A percentile compares a stretch with the other conserved stretches of the same genome.
Conservation (phyloP, 495 filamentous ascomycete genomes). For the Hypomontagnella submonticulosa region DNA sequence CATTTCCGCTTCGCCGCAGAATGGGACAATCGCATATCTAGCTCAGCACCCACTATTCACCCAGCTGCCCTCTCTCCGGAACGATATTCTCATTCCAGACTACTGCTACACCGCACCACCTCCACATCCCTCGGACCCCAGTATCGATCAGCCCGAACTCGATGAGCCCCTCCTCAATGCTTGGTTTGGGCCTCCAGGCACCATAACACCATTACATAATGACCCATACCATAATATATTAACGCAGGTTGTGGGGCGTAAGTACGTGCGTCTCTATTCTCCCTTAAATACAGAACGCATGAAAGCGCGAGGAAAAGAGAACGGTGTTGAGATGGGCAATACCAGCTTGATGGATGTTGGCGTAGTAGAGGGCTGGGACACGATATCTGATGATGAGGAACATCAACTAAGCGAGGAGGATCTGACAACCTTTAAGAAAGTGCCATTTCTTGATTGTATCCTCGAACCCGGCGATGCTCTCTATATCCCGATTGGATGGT, state of each 20-base stretch:
- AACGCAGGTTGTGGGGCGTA: conserved; percentile 87
- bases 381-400: conserved; percentile 22
- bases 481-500: conserved; percentile 96
- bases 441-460: conserved; percentile 81
- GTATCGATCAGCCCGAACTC: conserved; percentile 60
- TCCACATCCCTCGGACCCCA: conserved; percentile 61
- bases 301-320: conserved; percentile 72
- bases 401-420: conserved; percentile 20
- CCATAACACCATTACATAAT: conserved; percentile 91
- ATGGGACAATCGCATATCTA: conserved; percentile 72
- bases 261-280: conserved; percentile 89
- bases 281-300: conserved; percentile 69
- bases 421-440: conserved; percentile 60
- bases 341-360: conserved; percentile 82
- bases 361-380: conserved; percentile 65
- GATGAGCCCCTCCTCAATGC: conserved; percentile 76
- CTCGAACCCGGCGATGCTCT: conserved; percentile 83
- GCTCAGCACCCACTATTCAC: conserved; percentile 89
- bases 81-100: conserved; percentile 84
- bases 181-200: conserved; percentile 90
- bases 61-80: conserved; percentile 80
- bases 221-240: conserved; percentile 96
- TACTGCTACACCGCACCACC: conserved; percentile 81
- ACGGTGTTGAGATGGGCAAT: conserved; percentile 91
- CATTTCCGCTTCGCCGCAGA: conserved; percentile 21